A percentile compares a stretch with the other conserved stretches of the same genome.
Conservation (phyloP, 495 filamentous ascomycete genomes). For the Xylaria scruposa region DNA sequence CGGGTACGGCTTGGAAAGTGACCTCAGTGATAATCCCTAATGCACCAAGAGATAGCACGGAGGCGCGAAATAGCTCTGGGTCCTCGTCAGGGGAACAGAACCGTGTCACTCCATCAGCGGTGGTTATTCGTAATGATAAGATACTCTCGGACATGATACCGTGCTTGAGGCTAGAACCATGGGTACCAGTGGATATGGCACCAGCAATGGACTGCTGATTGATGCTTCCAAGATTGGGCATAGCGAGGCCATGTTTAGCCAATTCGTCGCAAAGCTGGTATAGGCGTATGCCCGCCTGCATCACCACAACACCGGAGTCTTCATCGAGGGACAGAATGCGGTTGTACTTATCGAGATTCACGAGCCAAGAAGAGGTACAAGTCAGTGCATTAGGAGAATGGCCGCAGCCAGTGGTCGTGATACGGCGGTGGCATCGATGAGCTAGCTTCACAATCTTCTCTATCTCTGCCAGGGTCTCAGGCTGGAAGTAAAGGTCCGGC, state of each 20-base stretch:
- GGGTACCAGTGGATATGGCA: slow-evolving; percentile 90
- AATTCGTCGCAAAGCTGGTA: slow-evolving; percentile 70
- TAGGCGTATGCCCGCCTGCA: slow-evolving; percentile 86
- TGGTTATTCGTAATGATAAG: slow-evolving; percentile 73
- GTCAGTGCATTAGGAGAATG: slow-evolving; percentile 94
- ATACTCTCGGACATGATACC: slow-evolving; percentile 83
- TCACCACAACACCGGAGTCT: slow-evolving; percentile 67
- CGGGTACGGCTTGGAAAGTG: slow-evolving; percentile 76
- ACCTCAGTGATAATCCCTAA: slow-evolving; percentile 91
- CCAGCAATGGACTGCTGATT: slow-evolving; percentile 93
- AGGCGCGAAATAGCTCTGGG: slow-evolving; percentile 82
- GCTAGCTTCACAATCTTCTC: slow-evolving; percentile 83
- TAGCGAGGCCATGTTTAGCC: slow-evolving; percentile 73
- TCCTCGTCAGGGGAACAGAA: slow-evolving; percentile 76
- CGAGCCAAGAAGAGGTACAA: slow-evolving; percentile 91
- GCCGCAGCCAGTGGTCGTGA: slow-evolving; percentile 81
- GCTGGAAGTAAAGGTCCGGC: slow-evolving; percentile 89
- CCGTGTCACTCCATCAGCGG: slow-evolving; percentile 79
- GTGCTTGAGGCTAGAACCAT: slow-evolving; percentile 84
- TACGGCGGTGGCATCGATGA: slow-evolving; percentile 75
- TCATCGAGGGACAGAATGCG: slow-evolving; percentile 71
- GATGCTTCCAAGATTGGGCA: slow-evolving; percentile 93
- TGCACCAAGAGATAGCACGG: slow-evolving; percentile 85
- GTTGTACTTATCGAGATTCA: slow-evolving; percentile 88
- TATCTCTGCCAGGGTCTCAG: slow-evolving; percentile 77